Percentiles rank a stretch among this genome's conserved stretches.
phyloP scores from a whole-genome alignment of 1,139 yeast species.

The Eremothecium sinecaudum region DNA sequence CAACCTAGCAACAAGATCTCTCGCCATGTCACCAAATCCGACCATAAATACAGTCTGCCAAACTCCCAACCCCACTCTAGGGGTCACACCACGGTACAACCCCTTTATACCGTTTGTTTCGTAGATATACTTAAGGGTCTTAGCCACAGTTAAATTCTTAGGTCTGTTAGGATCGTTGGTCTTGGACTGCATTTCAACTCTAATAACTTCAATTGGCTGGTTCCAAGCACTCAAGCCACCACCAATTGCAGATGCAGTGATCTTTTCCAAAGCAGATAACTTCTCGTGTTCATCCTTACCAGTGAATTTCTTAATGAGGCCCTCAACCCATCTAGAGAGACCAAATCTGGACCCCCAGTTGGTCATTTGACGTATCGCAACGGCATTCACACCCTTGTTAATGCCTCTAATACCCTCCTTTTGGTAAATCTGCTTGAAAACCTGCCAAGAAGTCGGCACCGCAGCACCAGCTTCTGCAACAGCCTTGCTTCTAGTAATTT shows the following conservation, averaged over 20 bases:
- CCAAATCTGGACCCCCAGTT: slow-evolving; percentile 99
- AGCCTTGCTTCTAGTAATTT: slow-evolving; percentile 83
- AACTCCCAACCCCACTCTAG: slow-evolving; percentile 90
- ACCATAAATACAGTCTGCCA: slow-evolving; percentile 99
- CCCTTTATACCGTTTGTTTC: slow-evolving; percentile 78
- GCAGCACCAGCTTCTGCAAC: slow-evolving; percentile 54
- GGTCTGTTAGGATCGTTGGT: slow-evolving; percentile 93
- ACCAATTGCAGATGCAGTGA: slow-evolving; percentile 81
- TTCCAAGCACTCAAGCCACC: slow-evolving; percentile 98
- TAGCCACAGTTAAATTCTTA: slow-evolving; percentile 71
- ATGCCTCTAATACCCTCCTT: slow-evolving; percentile 90
- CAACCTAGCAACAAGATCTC: slow-evolving; percentile 49
- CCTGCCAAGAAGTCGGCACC: slow-evolving; percentile 73
- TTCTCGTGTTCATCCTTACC: slow-evolving; percentile 55
- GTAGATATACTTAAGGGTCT: slow-evolving; percentile 77
- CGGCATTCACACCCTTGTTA: slow-evolving; percentile 98
- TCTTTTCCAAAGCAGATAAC: slow-evolving; percentile 68
- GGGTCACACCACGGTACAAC: slow-evolving; percentile 91
- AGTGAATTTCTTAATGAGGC: slow-evolving; percentile 54
- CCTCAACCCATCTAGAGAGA: slow-evolving; percentile 84
- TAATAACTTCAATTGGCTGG: slow-evolving; percentile 94
- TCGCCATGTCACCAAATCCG: slow-evolving; percentile 92
- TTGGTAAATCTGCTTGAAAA: slow-evolving; percentile 71
- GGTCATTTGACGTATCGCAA: slow-evolving; percentile 95
- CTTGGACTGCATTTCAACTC: slow-evolving; percentile 96